phyloP scores from a whole-genome alignment of 306 rosid genomes.

The Quercus rubra region DNA sequence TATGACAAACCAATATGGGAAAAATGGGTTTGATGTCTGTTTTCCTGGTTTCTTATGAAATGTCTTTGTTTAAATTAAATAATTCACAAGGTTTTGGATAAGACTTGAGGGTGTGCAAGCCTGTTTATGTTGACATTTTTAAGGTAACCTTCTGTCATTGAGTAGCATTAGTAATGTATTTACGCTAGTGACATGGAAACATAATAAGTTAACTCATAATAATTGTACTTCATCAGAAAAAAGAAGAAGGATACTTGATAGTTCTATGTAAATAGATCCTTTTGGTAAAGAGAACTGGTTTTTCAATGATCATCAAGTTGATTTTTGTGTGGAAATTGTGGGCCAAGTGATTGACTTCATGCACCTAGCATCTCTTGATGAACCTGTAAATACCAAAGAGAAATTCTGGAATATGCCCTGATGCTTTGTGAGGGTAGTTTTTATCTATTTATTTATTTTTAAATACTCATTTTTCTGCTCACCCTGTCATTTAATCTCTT shows the following conservation, averaged over 20 bases:
- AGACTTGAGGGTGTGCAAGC: background rate
- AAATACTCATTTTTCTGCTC: background rate
- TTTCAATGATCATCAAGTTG: background rate
- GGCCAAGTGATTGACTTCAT: background rate
- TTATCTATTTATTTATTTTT: background rate
- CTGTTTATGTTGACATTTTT: background rate
- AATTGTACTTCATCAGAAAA: background rate
- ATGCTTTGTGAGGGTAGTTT: too few species aligned
- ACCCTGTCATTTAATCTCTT: slow-evolving; percentile 27
- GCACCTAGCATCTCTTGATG: background rate
- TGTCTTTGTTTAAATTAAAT: background rate
- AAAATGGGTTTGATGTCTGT: background rate
- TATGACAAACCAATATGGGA: background rate
- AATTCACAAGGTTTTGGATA: background rate
- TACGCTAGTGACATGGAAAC: background rate
- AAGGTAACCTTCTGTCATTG: background rate
- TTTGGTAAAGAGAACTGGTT: background rate
- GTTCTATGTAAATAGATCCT: background rate
- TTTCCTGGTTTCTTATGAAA: background rate
- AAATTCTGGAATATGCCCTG: background rate
- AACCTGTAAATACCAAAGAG: background rate
- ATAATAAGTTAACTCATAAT: background rate
- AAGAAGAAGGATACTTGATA: background rate
- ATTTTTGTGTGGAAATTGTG: background rate
- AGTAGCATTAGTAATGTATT: background rate